Percentiles rank a stretch among this genome's conserved stretches.
phyloP scores from a whole-genome alignment of 176 grass and related monocot species.

The Rhipidocladum racemiflorum region DNA sequence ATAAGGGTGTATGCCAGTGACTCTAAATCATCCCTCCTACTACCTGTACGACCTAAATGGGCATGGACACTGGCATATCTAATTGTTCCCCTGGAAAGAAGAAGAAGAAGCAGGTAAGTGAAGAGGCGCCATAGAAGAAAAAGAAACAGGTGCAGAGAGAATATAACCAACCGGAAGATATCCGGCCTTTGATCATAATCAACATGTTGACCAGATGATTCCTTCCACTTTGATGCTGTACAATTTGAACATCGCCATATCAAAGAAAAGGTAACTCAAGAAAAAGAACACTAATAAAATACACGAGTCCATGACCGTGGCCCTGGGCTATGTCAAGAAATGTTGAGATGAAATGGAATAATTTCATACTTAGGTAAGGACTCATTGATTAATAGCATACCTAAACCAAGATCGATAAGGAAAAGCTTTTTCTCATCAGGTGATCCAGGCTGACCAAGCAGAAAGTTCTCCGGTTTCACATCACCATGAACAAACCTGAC shows the following conservation, averaged over 20 bases:
- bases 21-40: constrained; percentile 94
- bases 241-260: constrained; percentile 22
- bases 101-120: constrained; percentile 11
- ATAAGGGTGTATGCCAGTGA: constrained; percentile 92
- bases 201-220: constrained; percentile 66
- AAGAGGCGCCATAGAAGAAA: not conserved
- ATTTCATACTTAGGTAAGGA: constrained; percentile 6
- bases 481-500: constrained; percentile 98
- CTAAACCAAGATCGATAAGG: constrained; percentile 97
- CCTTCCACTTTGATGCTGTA: constrained; percentile 87
- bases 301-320: not conserved
- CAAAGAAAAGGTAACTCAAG: not conserved
- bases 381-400: constrained; percentile 38
- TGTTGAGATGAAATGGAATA: constrained; percentile 6
- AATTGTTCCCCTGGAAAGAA: constrained; percentile 73
- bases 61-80: constrained; percentile 96
- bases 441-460: constrained; percentile 87
- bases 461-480: constrained; percentile 97
- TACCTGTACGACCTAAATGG: constrained; percentile 90
- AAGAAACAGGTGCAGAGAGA: constrained; percentile 5
- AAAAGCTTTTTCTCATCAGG: constrained; percentile 90
- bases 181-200: constrained; percentile 96
- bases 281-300: constrained; percentile 16
- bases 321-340: not conserved
- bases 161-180: constrained; percentile 70